Evolutionary conservation across 176 grass and related monocot genomes (phyloP).

Genomic region (Oryza officinalis): DNA sequence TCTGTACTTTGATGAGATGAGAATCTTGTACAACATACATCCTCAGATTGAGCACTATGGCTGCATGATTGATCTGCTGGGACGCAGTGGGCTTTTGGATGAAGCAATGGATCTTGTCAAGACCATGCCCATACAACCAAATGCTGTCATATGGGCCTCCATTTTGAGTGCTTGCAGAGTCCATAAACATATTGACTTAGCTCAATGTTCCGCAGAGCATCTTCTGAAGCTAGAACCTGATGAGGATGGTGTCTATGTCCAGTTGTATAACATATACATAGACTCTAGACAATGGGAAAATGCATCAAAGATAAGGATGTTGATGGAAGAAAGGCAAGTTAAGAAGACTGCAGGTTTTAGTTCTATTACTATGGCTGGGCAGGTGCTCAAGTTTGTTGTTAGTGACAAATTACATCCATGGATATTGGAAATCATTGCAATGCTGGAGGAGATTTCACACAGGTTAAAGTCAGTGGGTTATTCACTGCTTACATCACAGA

Average conservation of each 20-base stretch:
- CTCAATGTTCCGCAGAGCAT: slow-evolving; percentile 49
- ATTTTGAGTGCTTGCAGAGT: slow-evolving; percentile 62
- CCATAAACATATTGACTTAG: slow-evolving; percentile 52
- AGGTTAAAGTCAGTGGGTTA: slow-evolving; percentile 51
- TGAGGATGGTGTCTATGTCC: slow-evolving; percentile 70
- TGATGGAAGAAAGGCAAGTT: slow-evolving; percentile 67
- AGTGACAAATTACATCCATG: slow-evolving; percentile 57
- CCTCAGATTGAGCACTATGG: slow-evolving; percentile 74
- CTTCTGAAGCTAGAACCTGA: slow-evolving; percentile 64
- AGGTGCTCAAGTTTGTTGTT: slow-evolving; percentile 67
- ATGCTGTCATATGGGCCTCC: slow-evolving; percentile 62
- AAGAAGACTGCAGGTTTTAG: slow-evolving; percentile 79
- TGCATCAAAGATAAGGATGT: slow-evolving; percentile 56
- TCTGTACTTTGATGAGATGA: slow-evolving; percentile 67
- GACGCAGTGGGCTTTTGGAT: slow-evolving; percentile 50
- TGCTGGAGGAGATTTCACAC: slow-evolving; percentile 56
- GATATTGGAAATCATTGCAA: slow-evolving; percentile 48
- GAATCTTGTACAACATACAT: slow-evolving; percentile 42
- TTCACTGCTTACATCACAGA: slow-evolving; percentile 40
- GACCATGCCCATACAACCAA: slow-evolving; percentile 64
- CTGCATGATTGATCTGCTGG: slow-evolving; percentile 81
- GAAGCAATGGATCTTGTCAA: slow-evolving; percentile 67
- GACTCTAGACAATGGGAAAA: slow-evolving; percentile 55
- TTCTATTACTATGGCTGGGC: slow-evolving; percentile 60
- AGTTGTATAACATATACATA: slow-evolving; percentile 74